Conservation (phyloP, 768 basidiomycete species). For the Termitomyces sp. region DNA sequence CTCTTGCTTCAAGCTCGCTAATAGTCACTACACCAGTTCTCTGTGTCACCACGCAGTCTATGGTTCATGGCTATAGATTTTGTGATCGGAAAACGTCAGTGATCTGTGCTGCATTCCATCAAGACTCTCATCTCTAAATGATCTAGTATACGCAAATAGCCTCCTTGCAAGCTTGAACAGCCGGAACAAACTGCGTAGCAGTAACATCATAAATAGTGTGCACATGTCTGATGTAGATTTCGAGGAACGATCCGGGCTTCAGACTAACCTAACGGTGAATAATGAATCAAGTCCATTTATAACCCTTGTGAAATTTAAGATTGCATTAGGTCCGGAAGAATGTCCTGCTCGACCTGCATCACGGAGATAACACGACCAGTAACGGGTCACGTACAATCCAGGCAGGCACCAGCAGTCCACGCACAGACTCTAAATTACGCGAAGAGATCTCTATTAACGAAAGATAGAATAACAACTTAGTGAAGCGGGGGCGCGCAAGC, state of each 20-base stretch:
- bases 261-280: not conserved
- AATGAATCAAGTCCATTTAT: not conserved
- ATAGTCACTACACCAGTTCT: constrained; percentile 15
- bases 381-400: not conserved
- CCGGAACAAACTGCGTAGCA: constrained; percentile 19
- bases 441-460: not conserved
- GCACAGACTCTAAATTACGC: not conserved
- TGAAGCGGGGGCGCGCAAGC: not conserved
- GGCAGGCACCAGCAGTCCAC: not conserved
- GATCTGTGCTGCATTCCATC: not conserved
- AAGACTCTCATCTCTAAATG: not conserved
- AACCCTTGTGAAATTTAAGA: not conserved
- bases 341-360: not conserved
- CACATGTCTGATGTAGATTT: constrained; percentile 12
- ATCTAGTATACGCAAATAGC: constrained; percentile 40
- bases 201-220: constrained; percentile 2
- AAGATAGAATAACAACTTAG: not conserved
- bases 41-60: constrained; percentile 22
- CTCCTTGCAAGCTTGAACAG: constrained; percentile 39
- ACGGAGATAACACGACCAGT: not conserved
- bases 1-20: not conserved
- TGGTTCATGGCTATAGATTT: constrained; percentile 38
- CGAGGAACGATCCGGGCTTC: not conserved
- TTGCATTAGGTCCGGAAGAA: not conserved
- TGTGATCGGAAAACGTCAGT: constrained; percentile 40